Base-by-base conservation (phyloP, 2,329 filamentous ascomycete genomes). In the Rosellinia necatrix region DNA sequence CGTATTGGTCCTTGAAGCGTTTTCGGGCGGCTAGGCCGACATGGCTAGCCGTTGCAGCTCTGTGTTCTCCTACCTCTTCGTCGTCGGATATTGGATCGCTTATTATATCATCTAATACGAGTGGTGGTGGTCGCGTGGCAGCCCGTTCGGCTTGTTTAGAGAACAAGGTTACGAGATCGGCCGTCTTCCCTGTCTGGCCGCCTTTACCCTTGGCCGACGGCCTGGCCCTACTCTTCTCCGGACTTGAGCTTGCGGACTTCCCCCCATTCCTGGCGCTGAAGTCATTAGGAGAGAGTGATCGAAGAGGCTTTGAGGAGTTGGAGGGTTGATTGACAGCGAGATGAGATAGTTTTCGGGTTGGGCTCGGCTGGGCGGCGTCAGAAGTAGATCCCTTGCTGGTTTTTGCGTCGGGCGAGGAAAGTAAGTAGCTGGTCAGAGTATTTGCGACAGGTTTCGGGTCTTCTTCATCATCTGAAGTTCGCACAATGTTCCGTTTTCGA, bases 31-130 rank as follows among this genome's bases (percentile, higher is more conserved):
- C 79, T 62, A 79, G 75, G 4, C 83, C 78, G 3, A 87, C 78
- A 15, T 84, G 68, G 62, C 84, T 87, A 15, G 78, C 75, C 2
- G 72, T 75, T 56, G 77, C 79, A 2, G 78, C 74, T 58, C 75
- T 81, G 59, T 77, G 72, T 27, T 81, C 78, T 4, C 75, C 75
- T 29, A 85, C 76, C 25, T 83, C 79, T 63, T 85, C 83, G 49
- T 85, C 81, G 48, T 84, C 84, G 27, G 84, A 86, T 64, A 87
- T 85, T 1, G 78, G 78, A 61, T 83, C 80, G 72, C 77, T 80
- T 47, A 77, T 72, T 32, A 82, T 78, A 58, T 83, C 80, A 57
- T 83, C 78, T 27, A 77, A 63, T 41, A 65, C 68, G 7, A 62
- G 60, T 2, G 66, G 66, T 2, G 66, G 66, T n/a, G 71, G 66